Evolutionary conservation across 352 stramenopile genomes (phyloP), one percentile per base, ranked within the genome.

Genomic region (Globisporangium nagaii): DNA sequence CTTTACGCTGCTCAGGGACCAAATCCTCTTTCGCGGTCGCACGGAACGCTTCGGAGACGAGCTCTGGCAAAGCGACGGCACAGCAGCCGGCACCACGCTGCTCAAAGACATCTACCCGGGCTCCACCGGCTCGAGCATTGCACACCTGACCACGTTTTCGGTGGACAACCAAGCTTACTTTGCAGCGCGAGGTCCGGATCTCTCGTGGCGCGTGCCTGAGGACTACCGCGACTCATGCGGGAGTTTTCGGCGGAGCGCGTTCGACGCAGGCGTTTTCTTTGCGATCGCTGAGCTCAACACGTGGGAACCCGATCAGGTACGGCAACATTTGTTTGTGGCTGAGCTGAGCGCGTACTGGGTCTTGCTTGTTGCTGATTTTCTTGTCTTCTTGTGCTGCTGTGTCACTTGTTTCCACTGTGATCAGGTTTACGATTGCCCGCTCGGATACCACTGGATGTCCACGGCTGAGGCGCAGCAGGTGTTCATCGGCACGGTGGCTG

Each of bases 341-440:
- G n/a, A n/a, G n/a, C n/a, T n/a, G n/a, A n/a, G n/a, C n/a, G n/a
- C n/a, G n/a, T n/a, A n/a, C n/a, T n/a, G n/a, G n/a, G n/a, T n/a
- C n/a, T n/a, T 22, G 42, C 24, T 35, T 48, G 25, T 19, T 48
- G 25, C 15, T 19, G 24, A 22, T 35, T 48, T 39, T 9, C 31
- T n/a, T 31, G 3, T 17, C 51, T 51, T n/a, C n/a, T 11, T 19
- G 11, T 24, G 9, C 31, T 32, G 4, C 3, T 12, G 17, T 22
- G 15, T 41, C 10, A 32, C 27, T 45, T 35, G 12, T 17, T 46
- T 43, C 30, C n/a, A n/a, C n/a, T n/a, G 12, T 20, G 30, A 53
- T n/a, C 1, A 81, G 58, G 66, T 60, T 12, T 97, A 97, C 62
- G 87, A 97, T 51, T 97, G 90, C 43, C 89, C 90, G 1, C 25